Evolutionary conservation across 2,329 filamentous ascomycete species (phyloP), one percentile per base, ranked within the genome.

Genomic region (Purpureocillium takamizusanense): DNA sequence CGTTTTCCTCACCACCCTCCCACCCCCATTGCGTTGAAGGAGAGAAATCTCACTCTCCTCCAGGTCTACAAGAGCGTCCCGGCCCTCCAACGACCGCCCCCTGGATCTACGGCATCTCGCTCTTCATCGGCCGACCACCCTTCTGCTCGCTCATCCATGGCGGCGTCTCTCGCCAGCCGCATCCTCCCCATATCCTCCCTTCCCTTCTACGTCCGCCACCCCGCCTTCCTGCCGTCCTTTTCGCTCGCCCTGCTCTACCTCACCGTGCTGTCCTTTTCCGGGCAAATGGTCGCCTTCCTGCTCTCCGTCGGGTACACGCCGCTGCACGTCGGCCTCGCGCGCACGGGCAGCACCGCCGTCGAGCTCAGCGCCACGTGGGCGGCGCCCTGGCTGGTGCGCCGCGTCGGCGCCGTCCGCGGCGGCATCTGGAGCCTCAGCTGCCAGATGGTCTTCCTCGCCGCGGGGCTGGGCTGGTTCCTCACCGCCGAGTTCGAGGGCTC

Each of bases 341-440:
- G 79, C 4, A 71, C 71, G 0, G 44, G 67, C 4, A 70, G 72
- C 23, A 70, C 73, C 1, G 40, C 67, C 3, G 67, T 77, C 36
- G 80, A 83, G 51, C 57, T 83, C 3, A 61, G 62, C 7, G 77
- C 79, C 0, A 83, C 80, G 0, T 80, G 74, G 66, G 52, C 71
- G 1, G 75, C 71, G 0, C 79, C 79, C 0, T 58, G 61, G 39
- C 52, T 81, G 12, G 78, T 78, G 66, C 48, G 47, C 3, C 59
- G 56, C 30, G 70, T 81, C 30, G 76, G 78, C 0, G 61, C 70
- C 1, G 63, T 85, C 7, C 65, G 84, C n/a, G 69, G 73, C 0
- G 84, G 83, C 0, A 65, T 87, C 3, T 88, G 84, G 84, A 78
- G 76, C 44, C 52, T 81, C 9, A 78, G 72, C 39, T 84, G 78